These are phyloP conservation scores for Cucurbita pepo DNA, from an alignment of 306 rosid species.

Conservation along the genomic window DNA sequence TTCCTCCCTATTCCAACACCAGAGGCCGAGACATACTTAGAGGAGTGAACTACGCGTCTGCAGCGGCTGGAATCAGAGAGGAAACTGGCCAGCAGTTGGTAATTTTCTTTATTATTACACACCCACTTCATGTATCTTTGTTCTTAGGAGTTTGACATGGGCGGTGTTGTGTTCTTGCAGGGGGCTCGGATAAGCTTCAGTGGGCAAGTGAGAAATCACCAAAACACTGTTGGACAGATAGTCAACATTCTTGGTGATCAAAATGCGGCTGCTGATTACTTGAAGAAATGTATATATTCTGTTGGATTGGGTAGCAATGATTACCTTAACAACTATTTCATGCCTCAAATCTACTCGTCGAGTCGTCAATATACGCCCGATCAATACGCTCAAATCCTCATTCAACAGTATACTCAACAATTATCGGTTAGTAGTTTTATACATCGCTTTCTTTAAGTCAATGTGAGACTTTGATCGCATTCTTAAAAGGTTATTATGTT, in stretches of 20 bases:
- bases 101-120: neutral
- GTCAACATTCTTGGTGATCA: conserved; percentile 45
- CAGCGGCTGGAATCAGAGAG: conserved; percentile 93
- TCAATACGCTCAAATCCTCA: conserved; percentile 50
- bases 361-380: conserved; percentile 48
- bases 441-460: neutral
- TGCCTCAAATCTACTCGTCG: conserved; percentile 47
- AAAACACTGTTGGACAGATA: conserved; percentile 44
- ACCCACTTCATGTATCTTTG: neutral
- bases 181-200: conserved; percentile 72
- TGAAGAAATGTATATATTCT: conserved; percentile 65
- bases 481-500: neutral
- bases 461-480: neutral
- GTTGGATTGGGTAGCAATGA: conserved; percentile 90
- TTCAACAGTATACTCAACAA: conserved; percentile 50
- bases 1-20: conserved; percentile 42
- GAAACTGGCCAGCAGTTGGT: conserved; percentile 96
- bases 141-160: too few species aligned
- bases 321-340: conserved; percentile 92
- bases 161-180: conserved; percentile 13
- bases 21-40: conserved; percentile 53
- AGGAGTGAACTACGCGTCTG: conserved; percentile 92
- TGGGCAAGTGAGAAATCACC: conserved; percentile 74
- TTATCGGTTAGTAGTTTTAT: conserved; percentile 22
- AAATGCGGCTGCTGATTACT: conserved; percentile 36